A percentile compares a stretch with the other conserved stretches of the same genome.
These are phyloP conservation scores for Filobasidium floriforme DNA, from an alignment of 768 basidiomycete genomes.

Conservation along the genomic window DNA sequence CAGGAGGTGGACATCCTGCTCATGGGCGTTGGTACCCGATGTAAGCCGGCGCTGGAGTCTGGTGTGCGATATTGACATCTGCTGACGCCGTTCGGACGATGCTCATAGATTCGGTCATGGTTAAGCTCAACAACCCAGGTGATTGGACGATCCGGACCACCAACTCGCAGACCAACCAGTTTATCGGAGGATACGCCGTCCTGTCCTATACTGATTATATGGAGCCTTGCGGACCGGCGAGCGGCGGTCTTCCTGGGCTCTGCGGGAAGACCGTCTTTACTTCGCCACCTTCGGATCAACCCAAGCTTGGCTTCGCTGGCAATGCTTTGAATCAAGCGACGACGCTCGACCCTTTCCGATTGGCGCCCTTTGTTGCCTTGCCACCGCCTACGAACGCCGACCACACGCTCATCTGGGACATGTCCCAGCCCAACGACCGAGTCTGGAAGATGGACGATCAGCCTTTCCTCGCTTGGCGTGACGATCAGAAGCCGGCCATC, in stretches of 20 bases:
- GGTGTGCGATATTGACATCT: neutral
- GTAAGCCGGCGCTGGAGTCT: constrained; percentile 4
- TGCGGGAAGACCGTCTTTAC: constrained; percentile 12
- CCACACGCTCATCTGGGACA: constrained; percentile 17
- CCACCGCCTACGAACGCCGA: constrained; percentile 5
- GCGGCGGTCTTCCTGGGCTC: constrained; percentile 10
- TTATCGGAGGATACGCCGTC: constrained; percentile 18
- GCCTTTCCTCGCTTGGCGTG: constrained; percentile 20
- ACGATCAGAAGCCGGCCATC: constrained; percentile 17
- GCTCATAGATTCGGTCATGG: constrained; percentile 11
- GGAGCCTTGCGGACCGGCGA: constrained; percentile 7
- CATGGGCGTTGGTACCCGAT: constrained; percentile 12
- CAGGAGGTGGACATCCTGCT: constrained; percentile 15
- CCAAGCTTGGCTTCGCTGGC: constrained; percentile 14
- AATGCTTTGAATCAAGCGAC: constrained; percentile 6
- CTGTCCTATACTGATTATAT: constrained; percentile 10
- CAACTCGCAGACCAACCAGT: constrained; percentile 15
- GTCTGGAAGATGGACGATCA: constrained; percentile 20
- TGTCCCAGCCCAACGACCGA: constrained; percentile 14
- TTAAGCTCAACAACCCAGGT: constrained; percentile 21
- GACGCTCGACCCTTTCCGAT: constrained; percentile 3
- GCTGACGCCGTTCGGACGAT: neutral
- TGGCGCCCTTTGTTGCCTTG: constrained; percentile 16
- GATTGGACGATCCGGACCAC: constrained; percentile 21
- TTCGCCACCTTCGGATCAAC: constrained; percentile 15